phyloP scores from a whole-genome alignment of 331 rosid species.

The Rosa hybrid region DNA sequence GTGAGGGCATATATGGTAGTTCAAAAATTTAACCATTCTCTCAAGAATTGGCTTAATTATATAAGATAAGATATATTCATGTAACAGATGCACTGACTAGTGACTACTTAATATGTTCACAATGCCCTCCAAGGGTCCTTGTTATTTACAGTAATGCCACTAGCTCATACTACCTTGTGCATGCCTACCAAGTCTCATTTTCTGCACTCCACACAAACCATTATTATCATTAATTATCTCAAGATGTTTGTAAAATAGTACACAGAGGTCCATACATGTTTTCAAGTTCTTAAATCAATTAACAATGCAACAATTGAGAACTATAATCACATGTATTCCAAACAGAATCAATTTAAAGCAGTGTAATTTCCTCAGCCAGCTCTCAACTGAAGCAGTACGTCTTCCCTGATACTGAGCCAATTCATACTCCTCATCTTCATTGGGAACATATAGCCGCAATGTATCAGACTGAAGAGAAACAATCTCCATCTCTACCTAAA shows the following conservation, averaged over 20 bases:
- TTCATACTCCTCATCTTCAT: constrained; percentile 44
- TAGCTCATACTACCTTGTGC: neutral
- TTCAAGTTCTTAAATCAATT: neutral
- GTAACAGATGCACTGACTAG: neutral
- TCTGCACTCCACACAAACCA: neutral
- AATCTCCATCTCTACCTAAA: constrained; percentile 24
- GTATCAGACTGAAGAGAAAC: constrained; percentile 17
- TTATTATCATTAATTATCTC: neutral
- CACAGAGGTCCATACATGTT: neutral
- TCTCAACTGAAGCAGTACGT: neutral
- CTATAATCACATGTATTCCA: neutral
- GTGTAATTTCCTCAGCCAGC: neutral
- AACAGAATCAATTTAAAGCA: neutral
- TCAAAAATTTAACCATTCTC: too few relatives aligned
- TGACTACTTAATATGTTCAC: neutral
- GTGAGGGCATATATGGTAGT: too few relatives aligned
- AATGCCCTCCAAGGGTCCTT: neutral
- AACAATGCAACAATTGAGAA: neutral
- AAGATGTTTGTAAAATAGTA: neutral
- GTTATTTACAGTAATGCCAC: too few relatives aligned
- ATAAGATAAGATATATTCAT: neutral
- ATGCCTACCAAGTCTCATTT: neutral
- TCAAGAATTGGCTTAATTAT: too few relatives aligned
- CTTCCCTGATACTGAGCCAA: constrained; percentile 32
- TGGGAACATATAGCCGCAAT: constrained; percentile 5